A percentile compares a stretch with the other conserved stretches of the same genome.
Evolutionary conservation across 2,329 filamentous ascomycete genomes (phyloP).

Genomic region (Hypoxylon sp.): DNA sequence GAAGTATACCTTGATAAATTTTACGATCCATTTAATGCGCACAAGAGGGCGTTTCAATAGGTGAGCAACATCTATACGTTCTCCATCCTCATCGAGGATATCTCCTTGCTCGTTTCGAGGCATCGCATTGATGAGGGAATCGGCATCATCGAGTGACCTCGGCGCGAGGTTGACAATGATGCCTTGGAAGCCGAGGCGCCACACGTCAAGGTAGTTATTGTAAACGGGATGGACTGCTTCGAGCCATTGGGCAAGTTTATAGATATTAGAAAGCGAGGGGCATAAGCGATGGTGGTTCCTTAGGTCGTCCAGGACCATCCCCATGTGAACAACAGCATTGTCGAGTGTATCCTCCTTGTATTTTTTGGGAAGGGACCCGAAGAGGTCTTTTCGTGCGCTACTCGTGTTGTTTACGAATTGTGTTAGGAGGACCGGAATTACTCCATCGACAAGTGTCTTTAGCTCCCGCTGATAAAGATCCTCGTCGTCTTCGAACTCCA

Average conservation of each 20-base stretch:
- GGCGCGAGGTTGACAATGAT: constrained; percentile 93
- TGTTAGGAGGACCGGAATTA: constrained; percentile 91
- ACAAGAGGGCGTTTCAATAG: constrained; percentile 90
- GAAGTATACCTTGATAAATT: constrained; percentile 78
- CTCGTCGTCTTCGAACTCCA: constrained; percentile 87
- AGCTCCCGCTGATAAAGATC: constrained; percentile 90
- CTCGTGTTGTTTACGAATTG: constrained; percentile 83
- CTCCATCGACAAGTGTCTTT: constrained; percentile 92
- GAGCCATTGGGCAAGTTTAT: constrained; percentile 84
- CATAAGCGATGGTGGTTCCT: constrained; percentile 85
- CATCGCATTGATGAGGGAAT: constrained; percentile 71
- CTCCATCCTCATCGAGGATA: constrained; percentile 80
- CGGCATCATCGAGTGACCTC: constrained; percentile 71
- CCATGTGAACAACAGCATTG: constrained; percentile 94
- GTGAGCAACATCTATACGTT: constrained; percentile 94
- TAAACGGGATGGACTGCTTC: constrained; percentile 84
- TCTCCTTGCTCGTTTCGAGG: constrained; percentile 76
- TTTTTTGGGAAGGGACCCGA: constrained; percentile 69
- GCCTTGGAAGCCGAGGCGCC: constrained; percentile 95
- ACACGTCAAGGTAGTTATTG: constrained; percentile 85
- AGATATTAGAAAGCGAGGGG: constrained; percentile 80
- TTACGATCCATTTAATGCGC: constrained; percentile 88
- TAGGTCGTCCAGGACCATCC: constrained; percentile 87
- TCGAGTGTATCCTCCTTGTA: constrained; percentile 75
- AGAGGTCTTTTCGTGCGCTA: constrained; percentile 75